Conservation (phyloP, 331 rosid genomes). For the Phaseolus coccineus region DNA sequence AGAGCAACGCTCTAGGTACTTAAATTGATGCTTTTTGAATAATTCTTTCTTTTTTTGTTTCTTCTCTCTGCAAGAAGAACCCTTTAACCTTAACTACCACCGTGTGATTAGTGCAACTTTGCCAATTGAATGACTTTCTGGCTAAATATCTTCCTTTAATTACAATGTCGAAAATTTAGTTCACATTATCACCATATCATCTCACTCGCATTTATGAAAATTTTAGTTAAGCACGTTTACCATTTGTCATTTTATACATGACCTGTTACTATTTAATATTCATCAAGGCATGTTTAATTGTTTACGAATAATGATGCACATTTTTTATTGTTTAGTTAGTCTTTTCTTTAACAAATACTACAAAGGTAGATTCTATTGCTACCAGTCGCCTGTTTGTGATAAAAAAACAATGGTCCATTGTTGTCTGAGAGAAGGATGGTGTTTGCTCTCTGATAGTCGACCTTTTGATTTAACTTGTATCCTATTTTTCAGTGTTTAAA, state of each 20-base stretch:
- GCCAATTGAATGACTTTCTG: constrained; percentile 20
- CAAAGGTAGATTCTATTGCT: constrained; percentile 4
- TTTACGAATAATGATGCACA: neutral
- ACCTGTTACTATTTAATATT: constrained; percentile 21
- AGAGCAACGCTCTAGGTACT: constrained; percentile 65
- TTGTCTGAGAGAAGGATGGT: constrained; percentile 21
- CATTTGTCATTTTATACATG: constrained; percentile 1
- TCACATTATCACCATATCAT: constrained; percentile 25
- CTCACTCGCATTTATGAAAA: constrained; percentile 4
- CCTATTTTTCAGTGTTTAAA: neutral
- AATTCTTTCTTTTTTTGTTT: neutral
- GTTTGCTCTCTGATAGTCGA: constrained; percentile 11
- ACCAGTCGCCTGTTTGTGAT: neutral
- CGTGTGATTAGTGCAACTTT: constrained; percentile 19
- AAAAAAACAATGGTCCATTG: neutral
- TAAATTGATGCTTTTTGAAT: constrained; percentile 18
- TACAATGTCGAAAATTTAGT: constrained; percentile 28
- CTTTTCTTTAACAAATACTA: constrained; percentile 1
- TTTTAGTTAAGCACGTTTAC: constrained; percentile 22
- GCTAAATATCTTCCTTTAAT: neutral
- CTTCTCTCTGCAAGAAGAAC: constrained; percentile 17
- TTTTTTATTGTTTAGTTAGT: neutral
- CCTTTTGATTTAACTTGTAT: neutral
- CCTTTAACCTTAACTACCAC: neutral
- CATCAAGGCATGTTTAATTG: neutral